These are phyloP conservation scores for Boletus coccyginus DNA, from an alignment of 768 basidiomycete species.

Conservation along the genomic window DNA sequence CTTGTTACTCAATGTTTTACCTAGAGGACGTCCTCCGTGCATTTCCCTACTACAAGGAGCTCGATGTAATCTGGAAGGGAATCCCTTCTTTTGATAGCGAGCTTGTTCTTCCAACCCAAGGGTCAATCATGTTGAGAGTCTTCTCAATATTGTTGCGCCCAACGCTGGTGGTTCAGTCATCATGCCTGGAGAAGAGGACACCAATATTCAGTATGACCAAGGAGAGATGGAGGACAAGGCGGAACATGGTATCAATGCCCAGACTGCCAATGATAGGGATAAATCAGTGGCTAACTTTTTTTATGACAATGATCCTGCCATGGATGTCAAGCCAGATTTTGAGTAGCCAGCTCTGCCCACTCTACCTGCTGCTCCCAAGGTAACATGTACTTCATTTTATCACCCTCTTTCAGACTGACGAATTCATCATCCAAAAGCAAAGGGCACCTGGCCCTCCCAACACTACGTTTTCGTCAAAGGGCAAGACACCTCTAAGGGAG, in stretches of 20 bases:
- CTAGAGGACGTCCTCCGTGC: not conserved
- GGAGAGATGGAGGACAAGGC: not conserved
- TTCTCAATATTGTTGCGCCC: not conserved
- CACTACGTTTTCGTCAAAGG: not conserved
- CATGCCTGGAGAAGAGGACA: not conserved
- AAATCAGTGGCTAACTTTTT: no score
- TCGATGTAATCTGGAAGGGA: not conserved
- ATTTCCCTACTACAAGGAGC: conserved; percentile 3
- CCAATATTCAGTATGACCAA: not conserved
- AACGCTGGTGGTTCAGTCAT: not conserved
- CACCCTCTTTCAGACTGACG: not conserved
- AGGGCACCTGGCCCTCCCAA: not conserved
- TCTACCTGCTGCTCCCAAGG: not conserved
- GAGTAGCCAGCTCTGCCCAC: not conserved
- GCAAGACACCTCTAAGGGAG: not conserved
- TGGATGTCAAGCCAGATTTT: not conserved
- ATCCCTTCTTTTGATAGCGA: not conserved
- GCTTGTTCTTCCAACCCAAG: not conserved
- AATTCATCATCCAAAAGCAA: not conserved
- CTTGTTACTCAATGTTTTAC: not conserved
- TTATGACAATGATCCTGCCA: not conserved
- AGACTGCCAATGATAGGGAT: not conserved
- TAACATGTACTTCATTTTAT: not conserved
- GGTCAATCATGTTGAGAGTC: not conserved
- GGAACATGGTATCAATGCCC: not conserved